A percentile compares a stretch with the other conserved stretches of the same genome.
Evolutionary conservation across 768 basidiomycete genomes (phyloP).

Genomic region (Pisolithus albus): DNA sequence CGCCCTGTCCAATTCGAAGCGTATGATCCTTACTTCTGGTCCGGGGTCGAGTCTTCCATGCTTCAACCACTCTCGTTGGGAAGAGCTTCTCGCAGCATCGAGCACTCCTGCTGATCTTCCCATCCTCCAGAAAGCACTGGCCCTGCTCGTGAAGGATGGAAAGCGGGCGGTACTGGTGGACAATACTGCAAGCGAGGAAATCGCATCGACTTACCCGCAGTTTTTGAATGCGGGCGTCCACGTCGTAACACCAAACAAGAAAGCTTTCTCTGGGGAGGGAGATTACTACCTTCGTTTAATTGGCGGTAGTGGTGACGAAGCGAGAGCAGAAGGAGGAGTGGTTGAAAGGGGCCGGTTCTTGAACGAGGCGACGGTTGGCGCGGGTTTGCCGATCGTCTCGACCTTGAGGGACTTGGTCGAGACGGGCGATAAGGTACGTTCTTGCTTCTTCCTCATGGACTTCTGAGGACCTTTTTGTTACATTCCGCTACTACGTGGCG

Average conservation of each 20-base stretch:
- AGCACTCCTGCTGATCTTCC: conserved; percentile 34
- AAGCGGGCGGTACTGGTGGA: conserved; percentile 73
- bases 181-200: conserved; percentile 80
- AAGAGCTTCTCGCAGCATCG: conserved; percentile 40
- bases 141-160: conserved; percentile 36
- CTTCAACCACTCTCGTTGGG: conserved; percentile 36
- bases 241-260: conserved; percentile 97
- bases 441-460: not conserved
- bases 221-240: conserved; percentile 75
- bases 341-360: conserved; percentile 50
- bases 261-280: conserved; percentile 73
- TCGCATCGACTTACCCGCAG: conserved; percentile 76
- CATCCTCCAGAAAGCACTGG: conserved; percentile 36
- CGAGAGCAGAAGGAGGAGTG: conserved; percentile 9
- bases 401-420: conserved; percentile 88
- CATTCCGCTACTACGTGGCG: not conserved
- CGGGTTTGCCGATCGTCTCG: conserved; percentile 86
- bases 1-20: conserved; percentile 62
- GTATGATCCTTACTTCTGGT: conserved; percentile 47
- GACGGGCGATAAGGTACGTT: conserved; percentile 81
- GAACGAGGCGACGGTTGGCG: conserved; percentile 92
- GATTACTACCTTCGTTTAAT: conserved; percentile 41
- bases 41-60: conserved; percentile 26
- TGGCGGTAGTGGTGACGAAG: conserved; percentile 45
- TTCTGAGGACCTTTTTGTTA: too few relatives aligned